Conservation (phyloP, 208 protist genomes). For the Acanthamoeba sp. region DNA sequence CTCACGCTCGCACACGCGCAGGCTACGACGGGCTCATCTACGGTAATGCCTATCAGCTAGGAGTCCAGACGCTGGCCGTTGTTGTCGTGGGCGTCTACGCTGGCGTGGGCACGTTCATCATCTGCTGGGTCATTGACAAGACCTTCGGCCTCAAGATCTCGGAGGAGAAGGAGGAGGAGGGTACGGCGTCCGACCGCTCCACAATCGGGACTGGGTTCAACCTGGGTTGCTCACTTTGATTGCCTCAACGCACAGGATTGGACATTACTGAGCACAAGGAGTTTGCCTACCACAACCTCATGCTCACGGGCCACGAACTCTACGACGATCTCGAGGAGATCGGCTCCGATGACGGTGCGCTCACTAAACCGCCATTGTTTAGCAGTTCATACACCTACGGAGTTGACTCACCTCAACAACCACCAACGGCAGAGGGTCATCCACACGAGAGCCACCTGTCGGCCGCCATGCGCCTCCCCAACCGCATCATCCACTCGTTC, state of each 20-base stretch:
- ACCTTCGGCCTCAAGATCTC: conserved; percentile 22
- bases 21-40: conserved; percentile 83
- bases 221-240: no score
- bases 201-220: no score
- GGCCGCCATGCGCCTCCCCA: background rate
- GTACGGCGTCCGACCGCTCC: no score
- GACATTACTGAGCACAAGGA: conserved; percentile 7
- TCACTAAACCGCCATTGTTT: background rate
- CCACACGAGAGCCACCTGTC: background rate
- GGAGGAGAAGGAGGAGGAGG: background rate
- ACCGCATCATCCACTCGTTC: background rate
- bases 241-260: no score
- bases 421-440: background rate
- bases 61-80: conserved; percentile 1
- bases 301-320: conserved; percentile 20
- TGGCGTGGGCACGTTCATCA: conserved; percentile 4
- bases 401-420: no score
- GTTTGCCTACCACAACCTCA: conserved; percentile 27
- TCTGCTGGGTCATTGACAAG: background rate
- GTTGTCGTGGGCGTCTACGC: background rate
- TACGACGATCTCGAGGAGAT: conserved; percentile 10
- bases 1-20: no score
- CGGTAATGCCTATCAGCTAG: conserved; percentile 78
- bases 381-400: background rate
- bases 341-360: background rate